Evolutionary conservation across 2,329 filamentous ascomycete genomes (phyloP), one percentile per base, ranked within the genome.

Genomic region (Ophiostoma ulmi): DNA sequence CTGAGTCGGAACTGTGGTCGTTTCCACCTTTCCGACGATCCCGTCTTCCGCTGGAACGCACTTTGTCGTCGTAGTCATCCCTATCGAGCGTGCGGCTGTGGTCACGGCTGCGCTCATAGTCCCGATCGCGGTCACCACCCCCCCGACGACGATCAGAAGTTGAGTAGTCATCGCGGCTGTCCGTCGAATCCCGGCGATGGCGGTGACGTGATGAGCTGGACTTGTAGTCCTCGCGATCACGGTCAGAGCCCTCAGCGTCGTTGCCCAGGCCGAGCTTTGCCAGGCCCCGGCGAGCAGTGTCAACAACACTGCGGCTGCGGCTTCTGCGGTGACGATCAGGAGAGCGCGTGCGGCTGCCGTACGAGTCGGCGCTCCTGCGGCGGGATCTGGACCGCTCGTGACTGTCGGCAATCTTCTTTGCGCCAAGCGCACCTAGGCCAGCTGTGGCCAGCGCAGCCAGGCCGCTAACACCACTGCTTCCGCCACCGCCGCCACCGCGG

Each of bases 291-390:
- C 88, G 86, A 26, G 87, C 86, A 69, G 82, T 82, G 76, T 89
- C 87, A 10, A 88, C 87, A n/a, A 90, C 84, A 77, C 87, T 90
- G 73, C 87, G 87, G 80, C 88, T 90, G 73, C 87, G 85, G 79
- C 86, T 86, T 67, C 84, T 82, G 72, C 74, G 79, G 52, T 76
- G 77, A 26, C 75, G 77, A 70, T 84, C 80, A 2, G 81, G 81
- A 1, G 81, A 83, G 2, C 76, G 77, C 31, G 76, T 75, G 55
- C 80, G 81, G 74, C 80, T 81, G 72, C 83, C 81, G 69, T 82
- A 81, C 10, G 84, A 84, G 72, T 84, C 83, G 36, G 77, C 76
- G 69, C 82, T 83, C 31, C 85, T 81, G 69, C 86, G 84, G 86
- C 87, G 85, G 10, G 87, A 89, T 71, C 85, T 80, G 26, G 80